Evolutionary conservation across 2,329 filamentous ascomycete species (phyloP), one percentile per base, ranked within the genome.

Genomic region (Ophiostoma ulmi): DNA sequence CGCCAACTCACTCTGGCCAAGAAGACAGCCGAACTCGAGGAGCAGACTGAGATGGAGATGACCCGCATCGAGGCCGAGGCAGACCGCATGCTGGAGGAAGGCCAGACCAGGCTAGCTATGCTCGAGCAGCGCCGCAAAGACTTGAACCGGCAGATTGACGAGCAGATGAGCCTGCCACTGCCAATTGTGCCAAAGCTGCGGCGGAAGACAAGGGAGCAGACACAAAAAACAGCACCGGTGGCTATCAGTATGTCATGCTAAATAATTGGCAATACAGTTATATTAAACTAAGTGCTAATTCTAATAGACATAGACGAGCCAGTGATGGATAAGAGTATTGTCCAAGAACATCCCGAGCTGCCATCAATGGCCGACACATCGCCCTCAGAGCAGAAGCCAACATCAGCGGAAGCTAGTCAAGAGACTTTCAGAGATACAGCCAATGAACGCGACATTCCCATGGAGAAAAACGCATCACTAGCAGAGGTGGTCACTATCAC

Each of bases 121-220:
- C 75, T 81, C 1, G 80, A 81, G 69, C 77, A 78, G 69, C 77
- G 75, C 73, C 74, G 80, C 74, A 76, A 82, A 80, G 80, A 83
- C 73, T 76, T 83, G 71, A 82, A 82, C 69, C 80, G 77, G 26
- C 75, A 78, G 58, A 80, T 83, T 55, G 81, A 83, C 44, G 81
- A 82, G 70, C 77, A 81, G 71, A 74, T 83, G 41, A 77, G 77
- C 69, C 68, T 73, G 26, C 76, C 80, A 2, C 69, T 81, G 55
- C 78, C 79, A 1, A 67, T 76, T 2, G 67, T 75, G 1, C 77
- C 77, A 7, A 48, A 48, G 14, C 75, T 74, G 7, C 69, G 77
- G 66, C 74, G 75, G 67, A 75, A 75, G 65, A 26, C 70, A 70
- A 55, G 44, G 10, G 63, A 14, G 36, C 14, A 31, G 26, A 35